Percentiles rank a stretch among this genome's conserved stretches.
Evolutionary conservation across 306 rosid genomes (phyloP).

Genomic region (Malus domestica): DNA sequence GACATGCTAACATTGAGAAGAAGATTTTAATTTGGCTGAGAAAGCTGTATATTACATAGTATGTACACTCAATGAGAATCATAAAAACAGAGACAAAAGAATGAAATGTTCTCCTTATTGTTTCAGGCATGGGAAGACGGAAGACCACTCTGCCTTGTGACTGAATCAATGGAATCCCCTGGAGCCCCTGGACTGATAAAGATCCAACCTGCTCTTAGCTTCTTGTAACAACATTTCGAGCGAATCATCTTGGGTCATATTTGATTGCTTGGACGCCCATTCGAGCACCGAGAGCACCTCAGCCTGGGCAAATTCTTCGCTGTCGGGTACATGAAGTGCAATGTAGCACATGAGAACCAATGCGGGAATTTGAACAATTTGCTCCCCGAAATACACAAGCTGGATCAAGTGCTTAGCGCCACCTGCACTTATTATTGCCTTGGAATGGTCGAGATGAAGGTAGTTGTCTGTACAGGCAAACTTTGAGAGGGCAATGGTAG

Average conservation of each 20-base stretch:
- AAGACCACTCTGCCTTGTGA: constrained; percentile 17
- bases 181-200: constrained; percentile 80
- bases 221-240: constrained; percentile 54
- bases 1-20: background rate
- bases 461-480: constrained; percentile 67
- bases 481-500: constrained; percentile 62
- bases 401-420: constrained; percentile 78
- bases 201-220: constrained; percentile 73
- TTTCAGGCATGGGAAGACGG: background rate
- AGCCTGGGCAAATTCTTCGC: constrained; percentile 70
- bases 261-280: constrained; percentile 85
- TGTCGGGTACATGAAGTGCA: constrained; percentile 83
- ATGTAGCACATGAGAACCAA: constrained; percentile 65
- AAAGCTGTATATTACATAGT: constrained; percentile 13
- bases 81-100: constrained; percentile 10
- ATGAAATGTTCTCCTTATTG: constrained; percentile 3
- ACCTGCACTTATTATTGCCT: constrained; percentile 71
- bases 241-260: constrained; percentile 42
- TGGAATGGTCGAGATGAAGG: constrained; percentile 72
- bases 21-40: background rate
- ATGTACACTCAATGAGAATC: constrained; percentile 44
- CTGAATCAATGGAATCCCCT: constrained; percentile 55
- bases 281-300: constrained; percentile 72
- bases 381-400: constrained; percentile 87
- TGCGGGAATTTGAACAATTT: constrained; percentile 55